Base-by-base conservation (phyloP, 108 stramenopile species). In the Cyclotella distinguenda region DNA sequence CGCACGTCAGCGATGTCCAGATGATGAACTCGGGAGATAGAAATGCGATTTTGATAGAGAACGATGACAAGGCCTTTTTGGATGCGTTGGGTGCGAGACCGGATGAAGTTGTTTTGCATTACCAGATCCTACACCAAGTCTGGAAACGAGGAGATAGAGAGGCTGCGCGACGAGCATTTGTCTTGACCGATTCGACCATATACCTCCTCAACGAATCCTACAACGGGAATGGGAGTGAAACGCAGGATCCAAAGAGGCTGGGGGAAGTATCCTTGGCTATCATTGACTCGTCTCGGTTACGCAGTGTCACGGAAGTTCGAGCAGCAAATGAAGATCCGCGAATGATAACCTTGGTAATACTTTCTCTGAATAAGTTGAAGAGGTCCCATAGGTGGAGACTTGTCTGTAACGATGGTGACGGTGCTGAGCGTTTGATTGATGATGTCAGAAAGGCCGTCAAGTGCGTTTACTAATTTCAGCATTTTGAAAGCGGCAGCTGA, bases 121-220 rank as follows among this genome's bases (percentile, higher is more conserved):
- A 89, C 69, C 89, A 90, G 60, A 78, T 94, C 42, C 44, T 91
- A 3, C 79, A 70, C 26, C 93, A 94, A 62, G 42, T 63, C 36
- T 94, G 93, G 93, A 94, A 87, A 53, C 69, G 73, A 50, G 87
- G 89, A 36, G 81, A 87, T 10, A 72, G 84, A 44, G 83, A 77
- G n/a, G 68, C 86, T 1, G 84, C 88, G 5, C 74, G 84, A 19
- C 74, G 93, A 46, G 67, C 80, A 22, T 86, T 86, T 40, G 82
- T 90, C 34, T 64, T 94, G 11, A 89, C 93, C 8, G 89, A 90
- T 40, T 75, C 68, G 9, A 83, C 82, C 23, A 57, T 94, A 8
- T 85, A 80, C 63, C 66, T 94, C 19, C 47, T 94, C 36, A 88
- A 94, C 52, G 93, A 90, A 70, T 69, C 79, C 32, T 94, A 94